Evolutionary conservation across 2,329 filamentous ascomycete species (phyloP), one percentile per base, ranked within the genome.

Genomic region (Aspergillus jensenii): DNA sequence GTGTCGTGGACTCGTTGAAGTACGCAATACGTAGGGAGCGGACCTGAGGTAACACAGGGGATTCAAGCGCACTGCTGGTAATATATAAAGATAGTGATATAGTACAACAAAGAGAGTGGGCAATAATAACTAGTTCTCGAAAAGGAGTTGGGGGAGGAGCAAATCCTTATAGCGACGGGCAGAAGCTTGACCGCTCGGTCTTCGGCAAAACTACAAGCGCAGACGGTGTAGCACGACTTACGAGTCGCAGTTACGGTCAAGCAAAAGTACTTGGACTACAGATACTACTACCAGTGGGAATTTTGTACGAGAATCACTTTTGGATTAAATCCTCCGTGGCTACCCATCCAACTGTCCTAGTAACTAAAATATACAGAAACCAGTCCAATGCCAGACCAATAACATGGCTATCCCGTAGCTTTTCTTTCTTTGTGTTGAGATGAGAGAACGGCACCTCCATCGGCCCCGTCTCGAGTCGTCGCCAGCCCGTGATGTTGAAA

Each of bases 351-450:
- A 47, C 64, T 63, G 49, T 59, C 57, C 59, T 60, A 64, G 61
- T 67, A 68, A 61, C 62, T 70, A 70, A 59, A 67, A 61, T 70
- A 67, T 66, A 70, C 52, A 64, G 59, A 66, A 56, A 50, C 58
- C 58, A 61, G 60, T 65, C 61, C 65, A 65, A 57, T 62, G 46
- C 44, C 50, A 49, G 40, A 43, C 33, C 52, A 63, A 59, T 51
- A 58, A 59, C 56, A 55, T 58, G 56, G 45, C 56, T 25, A 62
- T 61, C 63, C 58, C 59, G 60, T 65, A 62, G 35, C 53, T 58
- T 64, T 63, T 56, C 50, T 61, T 49, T 58, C 49, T 63, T 48
- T 6, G 33, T 46, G 37, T 60, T 58, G 50, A 51, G 55, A 21
- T 45, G 46, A 52, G 48, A 52, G 31, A 15, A 37, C 21, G 27